Base-by-base conservation (phyloP, 73 alveolate species). In the Paramecium bursaria region DNA sequence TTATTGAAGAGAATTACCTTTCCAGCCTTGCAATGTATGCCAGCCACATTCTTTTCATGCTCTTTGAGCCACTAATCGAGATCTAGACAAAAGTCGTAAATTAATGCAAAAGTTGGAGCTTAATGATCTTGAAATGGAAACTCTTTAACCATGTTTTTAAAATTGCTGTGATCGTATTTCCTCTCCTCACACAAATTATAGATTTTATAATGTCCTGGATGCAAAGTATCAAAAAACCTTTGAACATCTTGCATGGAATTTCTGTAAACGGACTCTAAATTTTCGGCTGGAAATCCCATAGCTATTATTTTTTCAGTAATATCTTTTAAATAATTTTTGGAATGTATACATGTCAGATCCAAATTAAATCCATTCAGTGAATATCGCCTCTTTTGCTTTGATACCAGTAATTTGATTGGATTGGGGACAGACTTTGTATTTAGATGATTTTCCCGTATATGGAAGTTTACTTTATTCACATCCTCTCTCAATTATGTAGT, bases 11-110 rank as follows among this genome's bases (percentile, higher is more conserved):
- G 54, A 25, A 57, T 2, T 57, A 57, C 76, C 27, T 96, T 96
- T 6, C 99, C 99, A 7, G 99, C 99, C 77, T 96, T 96, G 55
- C 99, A 96, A 82, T 96, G 99, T 27, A 95, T 97, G 1, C 95
- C 99, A n/a, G 95, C 97, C 7, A 90, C 97, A 85, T 94, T 90
- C 29, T 92, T 87, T 11, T 48, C 86, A 33, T 86, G 53, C 1
- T 46, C 0, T 39, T 61, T 67, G 11, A 67, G 26, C 82, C 61
- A 39, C 9, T 33, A 39, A 39, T 67, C 82, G 3, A 85, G 27
- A 30, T 85, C 91, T 11, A 53, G 30, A 73, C 87, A 85, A 17
- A 50, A 67, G 42, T 85, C 75, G n/a, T 49, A 85, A 9, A 85
- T 73, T 1, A 85, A 31, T 9, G 51, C 15, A 31, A 85, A 73